Base-by-base conservation (phyloP, 805 yeast species). In the Lachancea sp. region DNA sequence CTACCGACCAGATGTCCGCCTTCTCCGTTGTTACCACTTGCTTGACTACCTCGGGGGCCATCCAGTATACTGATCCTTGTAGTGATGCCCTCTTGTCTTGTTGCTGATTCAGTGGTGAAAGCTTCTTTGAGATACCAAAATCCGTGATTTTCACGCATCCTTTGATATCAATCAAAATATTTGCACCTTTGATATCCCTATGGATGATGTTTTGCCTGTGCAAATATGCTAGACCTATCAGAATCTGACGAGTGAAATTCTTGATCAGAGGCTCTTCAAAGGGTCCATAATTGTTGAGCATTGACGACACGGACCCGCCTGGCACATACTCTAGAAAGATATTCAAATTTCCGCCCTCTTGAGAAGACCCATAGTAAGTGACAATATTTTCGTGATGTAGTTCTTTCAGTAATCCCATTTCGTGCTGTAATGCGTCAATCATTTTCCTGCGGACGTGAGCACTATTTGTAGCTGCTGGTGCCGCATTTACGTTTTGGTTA, bases 31-130 rank as follows among this genome's bases (percentile, higher is more conserved):
- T 85, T 0, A 88, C 85, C 2, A 85, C 80, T 56, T 89, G 97
- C 54, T 88, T 86, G 13, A 92, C 97, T 7, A 92, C 97, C 59
- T 92, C 98, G 0, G 98, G 98, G 0, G 98, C 97, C 98, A 92
- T 92, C 97, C 98, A 92, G 57, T 82, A 92, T 0, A 90, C 88
- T 0, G 96, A 86, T 0, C 98, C 98, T 62, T 90, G 97, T 39
- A 87, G 65, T 0, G 96, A 87, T 2, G 85, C 89, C 32, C 97
- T 74, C 48, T 75, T 76, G 32, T 63, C 61, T 25, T 50, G 58
- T 45, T 43, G 54, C 39, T 56, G 53, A 52, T 70, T 71, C 35
- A 71, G 65, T 24, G 83, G 78, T 29, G 83, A 80, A 6, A 79
- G 64, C 43, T 78, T 78, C 45, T 77, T 76, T 16, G 92, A 82